Conservation (phyloP, 2,329 filamentous ascomycete genomes). For the Leptographium lundbergii region DNA sequence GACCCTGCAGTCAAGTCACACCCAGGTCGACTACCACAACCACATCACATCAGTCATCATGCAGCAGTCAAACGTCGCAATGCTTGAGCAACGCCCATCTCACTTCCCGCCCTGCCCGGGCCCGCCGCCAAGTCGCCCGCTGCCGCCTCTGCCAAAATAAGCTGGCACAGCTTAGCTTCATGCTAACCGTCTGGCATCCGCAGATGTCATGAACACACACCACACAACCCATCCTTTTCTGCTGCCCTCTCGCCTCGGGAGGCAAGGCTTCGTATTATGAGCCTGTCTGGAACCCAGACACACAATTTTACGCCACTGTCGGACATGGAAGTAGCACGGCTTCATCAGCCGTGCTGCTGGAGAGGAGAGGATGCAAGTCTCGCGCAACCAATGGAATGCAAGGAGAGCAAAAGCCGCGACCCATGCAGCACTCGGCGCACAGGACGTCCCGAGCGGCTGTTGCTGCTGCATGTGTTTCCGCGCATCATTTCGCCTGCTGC, state of each 20-base stretch:
- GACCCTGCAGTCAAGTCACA: no score
- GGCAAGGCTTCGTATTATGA: neutral
- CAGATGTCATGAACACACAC: neutral
- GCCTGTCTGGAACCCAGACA: neutral
- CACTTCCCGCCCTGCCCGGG: constrained; percentile 56
- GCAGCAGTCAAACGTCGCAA: constrained; percentile 10
- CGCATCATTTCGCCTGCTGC: neutral
- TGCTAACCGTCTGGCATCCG: neutral
- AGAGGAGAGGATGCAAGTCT: neutral
- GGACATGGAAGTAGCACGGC: neutral
- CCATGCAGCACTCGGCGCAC: neutral
- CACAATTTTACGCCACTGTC: neutral
- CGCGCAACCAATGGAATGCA: neutral
- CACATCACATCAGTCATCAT: constrained; percentile 1
- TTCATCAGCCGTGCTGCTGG: neutral
- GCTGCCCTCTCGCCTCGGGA: neutral
- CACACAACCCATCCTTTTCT: neutral
- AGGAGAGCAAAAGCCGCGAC: neutral
- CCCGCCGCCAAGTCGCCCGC: constrained; percentile 50
- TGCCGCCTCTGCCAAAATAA: constrained; percentile 49
- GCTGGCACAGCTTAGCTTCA: constrained; percentile 23
- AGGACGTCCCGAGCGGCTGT: neutral
- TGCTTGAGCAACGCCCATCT: constrained; percentile 43
- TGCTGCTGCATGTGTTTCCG: neutral
- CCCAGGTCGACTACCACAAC: neutral